phyloP scores from a whole-genome alignment of 2,329 filamentous ascomycete genomes.

The Aspergillus clavatus region DNA sequence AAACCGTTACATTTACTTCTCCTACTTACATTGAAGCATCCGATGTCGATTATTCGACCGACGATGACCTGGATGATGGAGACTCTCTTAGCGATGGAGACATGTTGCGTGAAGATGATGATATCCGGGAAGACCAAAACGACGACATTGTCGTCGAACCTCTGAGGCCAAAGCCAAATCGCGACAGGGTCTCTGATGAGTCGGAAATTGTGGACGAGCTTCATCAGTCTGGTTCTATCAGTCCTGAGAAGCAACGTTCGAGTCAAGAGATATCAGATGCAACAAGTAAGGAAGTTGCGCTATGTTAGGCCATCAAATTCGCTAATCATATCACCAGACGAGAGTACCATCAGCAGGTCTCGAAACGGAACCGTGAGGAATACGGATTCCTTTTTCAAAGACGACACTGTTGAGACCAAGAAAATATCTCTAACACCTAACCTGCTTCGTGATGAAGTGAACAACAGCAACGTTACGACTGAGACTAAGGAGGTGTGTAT shows the following conservation, averaged over 20 bases:
- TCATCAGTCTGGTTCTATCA: constrained; percentile 25
- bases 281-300: constrained; percentile 30
- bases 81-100: constrained; percentile 43
- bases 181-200: constrained; percentile 29
- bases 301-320: not conserved
- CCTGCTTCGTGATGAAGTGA: constrained; percentile 73
- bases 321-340: constrained; percentile 22
- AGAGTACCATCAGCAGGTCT: constrained; percentile 49
- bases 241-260: constrained; percentile 42
- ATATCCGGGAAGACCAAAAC: constrained; percentile 28
- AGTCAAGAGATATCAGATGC: constrained; percentile 64
- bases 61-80: constrained; percentile 60
- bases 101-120: constrained; percentile 37
- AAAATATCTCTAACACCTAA: constrained; percentile 97
- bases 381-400: constrained; percentile 95
- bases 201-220: constrained; percentile 20
- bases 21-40: constrained; percentile 86
- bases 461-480: constrained; percentile 18
- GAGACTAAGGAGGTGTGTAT: constrained; percentile 39
- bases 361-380: constrained; percentile 83
- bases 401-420: constrained; percentile 89
- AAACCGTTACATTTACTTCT: constrained; percentile 79
- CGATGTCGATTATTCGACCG: constrained; percentile 77
- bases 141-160: constrained; percentile 43
- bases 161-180: constrained; percentile 39